Base-by-base conservation (phyloP, 2,329 filamentous ascomycete species). In the Trichoderma simmonsii region DNA sequence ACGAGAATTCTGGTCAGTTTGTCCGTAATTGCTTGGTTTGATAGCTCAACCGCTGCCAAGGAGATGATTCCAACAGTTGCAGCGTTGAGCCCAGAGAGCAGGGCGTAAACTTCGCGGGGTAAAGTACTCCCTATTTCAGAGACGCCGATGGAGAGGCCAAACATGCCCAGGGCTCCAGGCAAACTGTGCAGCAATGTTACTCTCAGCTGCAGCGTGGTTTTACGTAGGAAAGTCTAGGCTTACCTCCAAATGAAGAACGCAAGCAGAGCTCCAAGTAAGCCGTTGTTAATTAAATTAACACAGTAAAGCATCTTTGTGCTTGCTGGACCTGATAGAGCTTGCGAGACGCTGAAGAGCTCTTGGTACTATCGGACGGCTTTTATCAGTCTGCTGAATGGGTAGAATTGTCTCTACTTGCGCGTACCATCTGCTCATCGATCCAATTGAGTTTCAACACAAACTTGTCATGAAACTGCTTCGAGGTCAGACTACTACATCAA, bases 261-360 rank as follows among this genome's bases (percentile, higher is more conserved):
- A 48, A 48, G 18, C 18, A 48, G 43, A 21, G 43, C 43, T 48
- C 43, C 91, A 87, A 68, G 6, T 11, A 90, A 82, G 0, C 91
- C 90, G 11, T 86, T 86, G 73, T 89, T 89, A 11, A 92, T 86
- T 21, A 92, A 79, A 48, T 89, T 88, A 54, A 93, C 88, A 73
- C 88, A 91, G 73, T 92, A 93, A 0, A 88, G 78, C 88, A 93
- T 91, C 77, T 93, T 93, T 2, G 91, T 93, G 74, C 88, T 91
- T 0, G 76, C 91, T 0, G 91, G 92, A 0, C 91, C 91, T 0
- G 89, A 89, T 2, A 93, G 83, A 1, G 89, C 89, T 80, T 93
- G 91, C n/a, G 86, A 88, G 60, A 93, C 81, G 30, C 89, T 90
- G 79, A 48, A 48, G 8, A 48, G 43, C 43, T 48, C 43, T 8